A percentile compares a stretch with the other conserved stretches of the same genome.
Conservation (phyloP, 169 alveolate species). For the Plasmodium billcollinsi region DNA sequence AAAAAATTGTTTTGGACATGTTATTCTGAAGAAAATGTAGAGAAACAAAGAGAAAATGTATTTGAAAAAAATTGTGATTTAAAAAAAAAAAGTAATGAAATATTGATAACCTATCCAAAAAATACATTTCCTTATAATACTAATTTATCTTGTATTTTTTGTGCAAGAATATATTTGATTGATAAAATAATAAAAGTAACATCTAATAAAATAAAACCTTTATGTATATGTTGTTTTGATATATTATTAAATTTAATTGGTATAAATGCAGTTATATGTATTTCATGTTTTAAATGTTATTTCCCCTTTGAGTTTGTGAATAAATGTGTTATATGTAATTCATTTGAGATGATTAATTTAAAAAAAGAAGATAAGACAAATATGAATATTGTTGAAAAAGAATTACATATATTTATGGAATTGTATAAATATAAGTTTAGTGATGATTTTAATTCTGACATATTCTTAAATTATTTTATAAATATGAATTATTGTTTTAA, state of each 20-base stretch:
- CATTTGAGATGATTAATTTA: background rate
- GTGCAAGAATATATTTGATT: conserved; percentile 4
- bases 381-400: conserved; percentile 10
- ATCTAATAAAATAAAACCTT: conserved; percentile 24
- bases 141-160: conserved; percentile 3
- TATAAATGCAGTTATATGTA: conserved; percentile 11
- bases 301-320: background rate
- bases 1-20: too few relatives aligned
- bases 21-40: too few relatives aligned
- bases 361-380: background rate
- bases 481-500: conserved; percentile 43
- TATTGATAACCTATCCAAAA: too few relatives aligned
- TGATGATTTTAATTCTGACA: conserved; percentile 10
- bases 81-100: too few relatives aligned
- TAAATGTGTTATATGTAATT: conserved; percentile 22
- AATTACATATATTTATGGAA: conserved; percentile 16
- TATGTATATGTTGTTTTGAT: conserved; percentile 36
- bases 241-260: conserved; percentile 25
- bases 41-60: too few relatives aligned
- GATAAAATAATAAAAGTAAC: conserved; percentile 19
- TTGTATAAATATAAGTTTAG: conserved; percentile 21
- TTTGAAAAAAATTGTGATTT: too few relatives aligned
- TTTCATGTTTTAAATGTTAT: conserved; percentile 30
- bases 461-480: conserved; percentile 28
- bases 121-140: too few relatives aligned